These are phyloP conservation scores for Hondaea fermentalgiana DNA, from an alignment of 108 stramenopile species.

Conservation along the genomic window DNA sequence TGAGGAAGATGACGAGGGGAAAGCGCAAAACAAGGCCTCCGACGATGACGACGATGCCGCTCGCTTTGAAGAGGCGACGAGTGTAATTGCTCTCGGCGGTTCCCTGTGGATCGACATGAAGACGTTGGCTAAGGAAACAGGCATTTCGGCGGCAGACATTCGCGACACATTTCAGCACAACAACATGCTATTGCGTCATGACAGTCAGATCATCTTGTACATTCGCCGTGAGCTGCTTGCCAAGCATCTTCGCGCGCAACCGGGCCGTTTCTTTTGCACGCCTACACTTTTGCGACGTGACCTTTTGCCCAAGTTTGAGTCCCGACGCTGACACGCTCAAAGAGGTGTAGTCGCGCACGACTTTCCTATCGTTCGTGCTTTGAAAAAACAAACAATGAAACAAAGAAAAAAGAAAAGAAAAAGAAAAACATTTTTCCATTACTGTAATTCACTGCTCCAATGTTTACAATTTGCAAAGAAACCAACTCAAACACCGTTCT, in stretches of 20 bases:
- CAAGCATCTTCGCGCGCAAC: not conserved
- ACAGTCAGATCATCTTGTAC: not conserved
- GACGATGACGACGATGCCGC: not conserved
- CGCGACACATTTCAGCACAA: not conserved
- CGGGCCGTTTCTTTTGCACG: not conserved
- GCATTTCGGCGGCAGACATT: not conserved
- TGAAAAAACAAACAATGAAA: no score
- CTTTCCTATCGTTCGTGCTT: no score
- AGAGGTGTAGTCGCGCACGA: no score
- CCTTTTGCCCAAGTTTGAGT: not conserved
- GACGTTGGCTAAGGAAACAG: not conserved
- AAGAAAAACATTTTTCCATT: no score
- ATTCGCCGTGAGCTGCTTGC: not conserved
- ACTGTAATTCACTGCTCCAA: no score
- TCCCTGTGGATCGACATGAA: not conserved
- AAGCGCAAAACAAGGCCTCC: not conserved
- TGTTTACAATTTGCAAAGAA: no score
- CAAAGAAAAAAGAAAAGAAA: no score
- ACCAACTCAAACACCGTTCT: no score
- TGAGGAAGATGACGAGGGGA: not conserved
- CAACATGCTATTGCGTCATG: not conserved
- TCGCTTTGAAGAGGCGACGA: not conserved
- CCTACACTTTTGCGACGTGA: not conserved
- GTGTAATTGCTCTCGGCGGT: not conserved
- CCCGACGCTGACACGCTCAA: not conserved